phyloP scores from a whole-genome alignment of 1,284 basidiomycete genomes.

The Trichosporon coremiiforme region DNA sequence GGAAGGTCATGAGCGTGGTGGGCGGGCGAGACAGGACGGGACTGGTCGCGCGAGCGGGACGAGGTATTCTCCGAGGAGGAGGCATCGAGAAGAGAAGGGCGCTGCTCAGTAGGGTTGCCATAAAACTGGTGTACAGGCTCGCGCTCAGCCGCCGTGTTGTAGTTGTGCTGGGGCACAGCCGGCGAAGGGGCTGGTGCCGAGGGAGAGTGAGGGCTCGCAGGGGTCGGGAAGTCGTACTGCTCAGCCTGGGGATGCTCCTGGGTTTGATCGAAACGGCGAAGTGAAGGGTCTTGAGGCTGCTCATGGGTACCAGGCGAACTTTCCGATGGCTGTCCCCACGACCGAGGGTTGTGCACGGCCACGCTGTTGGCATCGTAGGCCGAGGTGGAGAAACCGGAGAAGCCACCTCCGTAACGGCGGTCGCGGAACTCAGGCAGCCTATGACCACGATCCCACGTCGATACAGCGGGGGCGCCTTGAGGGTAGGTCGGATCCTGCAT shows the following conservation, averaged over 20 bases:
- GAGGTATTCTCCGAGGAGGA: too few relatives aligned
- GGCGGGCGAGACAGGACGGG: too few relatives aligned
- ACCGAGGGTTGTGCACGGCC: constrained; percentile 20
- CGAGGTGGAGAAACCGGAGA: background rate
- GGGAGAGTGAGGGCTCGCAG: too few relatives aligned
- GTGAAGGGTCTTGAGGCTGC: background rate
- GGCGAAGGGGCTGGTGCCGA: too few relatives aligned
- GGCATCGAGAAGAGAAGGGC: too few relatives aligned
- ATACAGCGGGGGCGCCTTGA: background rate
- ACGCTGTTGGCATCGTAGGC: constrained; percentile 17
- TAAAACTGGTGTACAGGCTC: too few relatives aligned
- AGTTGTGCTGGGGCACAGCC: too few relatives aligned
- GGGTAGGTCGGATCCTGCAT: background rate
- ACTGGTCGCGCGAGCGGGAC: too few relatives aligned
- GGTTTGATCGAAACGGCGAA: background rate
- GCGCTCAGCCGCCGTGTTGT: background rate
- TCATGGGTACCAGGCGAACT: background rate
- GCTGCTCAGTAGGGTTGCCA: background rate
- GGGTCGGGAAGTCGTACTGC: background rate
- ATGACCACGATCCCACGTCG: background rate
- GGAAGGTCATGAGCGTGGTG: too few relatives aligned
- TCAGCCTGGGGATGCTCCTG: background rate
- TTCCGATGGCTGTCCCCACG: constrained; percentile 1
- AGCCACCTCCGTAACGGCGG: background rate
- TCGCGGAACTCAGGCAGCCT: background rate